Base-by-base conservation (phyloP, 371 early-diverging fungal genomes). In the Ordospora pajunii region DNA sequence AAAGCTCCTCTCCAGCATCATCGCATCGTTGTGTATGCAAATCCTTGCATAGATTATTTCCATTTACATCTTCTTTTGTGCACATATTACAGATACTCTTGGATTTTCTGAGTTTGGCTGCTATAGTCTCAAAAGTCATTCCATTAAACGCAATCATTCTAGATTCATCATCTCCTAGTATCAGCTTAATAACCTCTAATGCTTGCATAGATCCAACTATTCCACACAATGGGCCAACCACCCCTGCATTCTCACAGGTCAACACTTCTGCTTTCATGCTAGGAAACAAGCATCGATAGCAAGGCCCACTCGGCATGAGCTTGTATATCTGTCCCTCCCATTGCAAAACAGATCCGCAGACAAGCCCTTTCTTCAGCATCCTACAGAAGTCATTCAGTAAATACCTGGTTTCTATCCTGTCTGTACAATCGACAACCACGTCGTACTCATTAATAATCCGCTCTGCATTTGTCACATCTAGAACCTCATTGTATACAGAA, bases 251-350 rank as follows among this genome's bases (percentile, higher is more conserved):
- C 11, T 89, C 87, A 84, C 99, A 98, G 80, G 88, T 91, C 5
- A 93, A 91, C 7, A 94, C 92, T 14, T 91, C 93, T 14, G 79
- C 87, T 32, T 75, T 77, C n/a, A 49, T 50, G 27, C 66, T 43
- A 2, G 96, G 95, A 84, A 92, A 95, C 58, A 98, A 80, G 82
- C 99, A 98, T 51, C 99, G 88, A 82, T 95, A 98, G 86, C 99
- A 98, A 10, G 95, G 93, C 0, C 93, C 91, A 52, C 87, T 92
- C 89, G 82, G 92, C 92, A 10, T 91, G 87, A 0, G 91, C 5
- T 66, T 54, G 63, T 75, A 75, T 73, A 90, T 87, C 84, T 91
- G 94, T 2, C 98, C 98, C 79, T 96, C 95, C 84, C 91, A 88
- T 64, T 93, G 79, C 42, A 98, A 82, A 0, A 96, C 96, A 68